Conservation (phyloP, 164 flowering plant species). For the Warburgia ugandensis region DNA sequence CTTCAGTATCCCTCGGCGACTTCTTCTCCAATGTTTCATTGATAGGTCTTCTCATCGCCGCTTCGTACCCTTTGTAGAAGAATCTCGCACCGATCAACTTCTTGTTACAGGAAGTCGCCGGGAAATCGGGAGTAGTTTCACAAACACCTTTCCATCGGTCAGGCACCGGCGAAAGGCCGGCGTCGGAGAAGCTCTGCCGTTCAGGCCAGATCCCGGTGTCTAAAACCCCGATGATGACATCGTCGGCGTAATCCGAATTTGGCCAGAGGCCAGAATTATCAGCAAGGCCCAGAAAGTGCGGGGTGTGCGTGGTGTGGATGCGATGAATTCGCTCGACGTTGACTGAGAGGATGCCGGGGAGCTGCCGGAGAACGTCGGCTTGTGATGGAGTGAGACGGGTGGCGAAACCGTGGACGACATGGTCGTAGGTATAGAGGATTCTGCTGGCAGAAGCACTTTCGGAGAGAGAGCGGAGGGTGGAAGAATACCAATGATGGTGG, state of each 20-base stretch:
- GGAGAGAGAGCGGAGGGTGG: slow-evolving; percentile 15
- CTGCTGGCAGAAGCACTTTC: slow-evolving; percentile 10
- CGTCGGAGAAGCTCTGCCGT: slow-evolving; percentile 53
- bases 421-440: slow-evolving; percentile 17
- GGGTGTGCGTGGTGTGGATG: slow-evolving; percentile 73
- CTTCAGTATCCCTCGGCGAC: slow-evolving; percentile 84
- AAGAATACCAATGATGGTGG: slow-evolving; percentile 21
- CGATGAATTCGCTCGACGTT: slow-evolving; percentile 40
- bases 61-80: slow-evolving; percentile 48
- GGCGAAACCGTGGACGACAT: slow-evolving; percentile 77
- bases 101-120: slow-evolving; percentile 43
- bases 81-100: slow-evolving; percentile 76
- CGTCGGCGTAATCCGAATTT: slow-evolving; percentile 51
- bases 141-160: slow-evolving; percentile 58
- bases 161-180: slow-evolving; percentile 43
- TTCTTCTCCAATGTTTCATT: slow-evolving; percentile 35
- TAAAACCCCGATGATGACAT: slow-evolving; percentile 65
- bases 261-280: slow-evolving; percentile 62
- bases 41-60: slow-evolving; percentile 19
- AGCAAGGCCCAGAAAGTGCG: slow-evolving; percentile 54
- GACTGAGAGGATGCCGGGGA: slow-evolving; percentile 49
- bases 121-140: slow-evolving; percentile 35
- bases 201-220: slow-evolving; percentile 95
- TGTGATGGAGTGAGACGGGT: slow-evolving; percentile 51
- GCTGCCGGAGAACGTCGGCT: slow-evolving; percentile 32